Base-by-base conservation (phyloP, 2,329 filamentous ascomycete genomes). In the Nannizzia gypsea region DNA sequence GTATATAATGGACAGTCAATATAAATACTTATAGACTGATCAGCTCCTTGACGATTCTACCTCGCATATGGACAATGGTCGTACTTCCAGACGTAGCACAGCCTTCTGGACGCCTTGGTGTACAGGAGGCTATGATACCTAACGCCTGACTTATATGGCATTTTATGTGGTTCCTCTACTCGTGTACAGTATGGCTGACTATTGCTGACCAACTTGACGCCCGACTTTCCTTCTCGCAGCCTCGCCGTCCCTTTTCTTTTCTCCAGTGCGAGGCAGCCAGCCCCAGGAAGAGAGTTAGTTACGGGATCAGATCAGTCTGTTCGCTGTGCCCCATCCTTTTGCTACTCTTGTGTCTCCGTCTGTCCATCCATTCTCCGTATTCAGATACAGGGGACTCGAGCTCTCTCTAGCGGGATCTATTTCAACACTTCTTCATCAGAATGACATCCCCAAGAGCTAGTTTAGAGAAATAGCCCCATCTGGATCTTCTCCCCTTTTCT, bases 1-100 rank as follows among this genome's bases (percentile, higher is more conserved):
- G 48, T 52, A 52, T 52, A 52, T 52, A 52, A 15, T 52, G 48
- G 48, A 24, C 48, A 52, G 26, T 11, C 22, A 52, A 52, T 52
- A 28, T n/a, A 28, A 52, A 22, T 52, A 36, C 24, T 52, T 28
- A 52, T 52, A 52, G 48, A 52, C 48, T 26, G 48, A 52, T 52
- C 22, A 52, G 38, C 20, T 20, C 17, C 17, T 24, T 46, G 0
- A 46, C n/a, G n/a, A 3, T 17, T 3, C 17, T 13, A 46, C 42
- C 22, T 11, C 42, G n/a, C 6, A 46, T 46, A 2, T 6, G 42
- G 20, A 11, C 9, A 46, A 20, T 22, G 20, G 17, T 24, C 17
- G 42, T 46, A 24, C 42, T 46, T 22, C 42, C 17, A 46, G 17
- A 24, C 9, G 17, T 24, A 22, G 42, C 17, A 46, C 42, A 46